phyloP scores from a whole-genome alignment of 73 alveolate species.

The Diophrys sp. region DNA sequence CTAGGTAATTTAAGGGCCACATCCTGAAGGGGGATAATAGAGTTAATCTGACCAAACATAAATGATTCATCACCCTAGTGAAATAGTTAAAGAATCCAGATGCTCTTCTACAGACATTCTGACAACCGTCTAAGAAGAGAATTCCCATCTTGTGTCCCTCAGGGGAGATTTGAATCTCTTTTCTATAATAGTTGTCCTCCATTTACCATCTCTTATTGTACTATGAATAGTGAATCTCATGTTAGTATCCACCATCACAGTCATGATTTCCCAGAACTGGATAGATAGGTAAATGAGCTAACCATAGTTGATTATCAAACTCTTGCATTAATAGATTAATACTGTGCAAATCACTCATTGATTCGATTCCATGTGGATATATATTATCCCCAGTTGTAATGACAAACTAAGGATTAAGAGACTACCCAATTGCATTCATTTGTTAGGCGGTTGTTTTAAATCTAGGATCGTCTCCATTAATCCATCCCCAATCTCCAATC shows the following conservation, averaged over 20 bases:
- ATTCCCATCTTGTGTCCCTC: slow-evolving; percentile 9
- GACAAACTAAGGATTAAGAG: not conserved
- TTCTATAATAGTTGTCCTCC: not conserved
- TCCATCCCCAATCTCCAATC: slow-evolving; percentile 4
- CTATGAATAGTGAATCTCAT: slow-evolving; percentile 1
- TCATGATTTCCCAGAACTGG: slow-evolving; percentile 29
- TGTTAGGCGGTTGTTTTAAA: not conserved
- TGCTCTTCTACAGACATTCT: not conserved
- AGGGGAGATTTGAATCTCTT: not conserved
- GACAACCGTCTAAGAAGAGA: slow-evolving; percentile 1
- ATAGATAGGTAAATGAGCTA: not conserved
- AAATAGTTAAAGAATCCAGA: not conserved
- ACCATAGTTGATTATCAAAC: not conserved
- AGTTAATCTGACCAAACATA: not conserved
- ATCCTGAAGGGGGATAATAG: not conserved
- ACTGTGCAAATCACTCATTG: not conserved
- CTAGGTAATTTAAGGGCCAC: too few relatives aligned
- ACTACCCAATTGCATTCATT: not conserved
- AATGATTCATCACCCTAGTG: not conserved
- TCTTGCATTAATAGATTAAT: not conserved
- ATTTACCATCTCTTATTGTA: slow-evolving; percentile 8
- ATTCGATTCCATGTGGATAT: slow-evolving; percentile 8
- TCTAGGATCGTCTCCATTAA: not conserved
- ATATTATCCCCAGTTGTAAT: slow-evolving; percentile 30
- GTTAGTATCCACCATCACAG: not conserved